These are phyloP conservation scores for Filosporella fistucella DNA, from an alignment of 495 filamentous ascomycete species.

Conservation along the genomic window DNA sequence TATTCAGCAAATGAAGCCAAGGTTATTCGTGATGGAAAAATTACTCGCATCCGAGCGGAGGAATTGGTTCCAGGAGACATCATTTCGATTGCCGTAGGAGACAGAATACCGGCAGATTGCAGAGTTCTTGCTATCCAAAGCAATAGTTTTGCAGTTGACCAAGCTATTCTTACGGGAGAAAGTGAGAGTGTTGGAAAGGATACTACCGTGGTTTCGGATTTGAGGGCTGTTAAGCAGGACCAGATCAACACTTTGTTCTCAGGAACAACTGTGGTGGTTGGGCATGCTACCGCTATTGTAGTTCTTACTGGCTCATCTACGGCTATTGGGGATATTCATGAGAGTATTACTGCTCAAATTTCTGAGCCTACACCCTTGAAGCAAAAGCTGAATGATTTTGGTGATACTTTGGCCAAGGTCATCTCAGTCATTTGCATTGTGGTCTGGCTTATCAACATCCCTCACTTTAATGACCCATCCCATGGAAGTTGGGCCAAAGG, in stretches of 20 bases:
- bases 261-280: slow-evolving; percentile 93
- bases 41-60: slow-evolving; percentile 82
- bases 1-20: slow-evolving; percentile 98
- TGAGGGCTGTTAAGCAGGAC: slow-evolving; percentile 92
- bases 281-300: slow-evolving; percentile 88
- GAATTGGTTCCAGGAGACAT: slow-evolving; percentile 96
- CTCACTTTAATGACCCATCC: slow-evolving; percentile 90
- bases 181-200: slow-evolving; percentile 97
- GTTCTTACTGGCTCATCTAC: slow-evolving; percentile 87
- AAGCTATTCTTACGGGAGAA: slow-evolving; percentile 96
- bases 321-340: slow-evolving; percentile 97
- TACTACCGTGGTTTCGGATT: slow-evolving; percentile 60
- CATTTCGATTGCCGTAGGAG: slow-evolving; percentile 82
- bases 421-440: slow-evolving; percentile 95
- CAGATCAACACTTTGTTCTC: slow-evolving; percentile 98
- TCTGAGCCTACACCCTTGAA: slow-evolving; percentile 96
- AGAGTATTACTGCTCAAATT: slow-evolving; percentile 96
- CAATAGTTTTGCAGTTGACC: slow-evolving; percentile 94
- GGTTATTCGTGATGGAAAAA: slow-evolving; percentile 72
- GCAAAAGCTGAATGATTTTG: slow-evolving; percentile 98
- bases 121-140: slow-evolving; percentile 85
- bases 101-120: slow-evolving; percentile 96
- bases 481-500: slow-evolving; percentile 96
- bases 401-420: slow-evolving; percentile 93
- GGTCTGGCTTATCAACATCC: slow-evolving; percentile 98